Percentiles rank a stretch among this genome's conserved stretches.
Evolutionary conservation across 2,329 filamentous ascomycete genomes (phyloP).

Genomic region (Exophiala viscosa): DNA sequence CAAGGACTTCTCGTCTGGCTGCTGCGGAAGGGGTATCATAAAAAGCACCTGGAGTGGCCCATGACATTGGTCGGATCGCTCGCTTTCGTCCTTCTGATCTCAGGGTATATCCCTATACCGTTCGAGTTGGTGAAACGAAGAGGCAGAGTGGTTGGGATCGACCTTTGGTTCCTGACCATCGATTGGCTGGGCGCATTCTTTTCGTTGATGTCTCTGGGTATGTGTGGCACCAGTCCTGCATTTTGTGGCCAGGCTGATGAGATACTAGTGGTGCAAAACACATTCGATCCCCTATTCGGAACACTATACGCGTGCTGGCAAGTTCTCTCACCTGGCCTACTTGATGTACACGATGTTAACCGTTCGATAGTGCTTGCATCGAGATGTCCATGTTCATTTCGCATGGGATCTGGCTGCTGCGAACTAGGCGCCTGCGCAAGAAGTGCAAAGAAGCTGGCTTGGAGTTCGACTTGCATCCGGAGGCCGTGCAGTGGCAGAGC

Average conservation of each 20-base stretch:
- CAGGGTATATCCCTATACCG: not conserved
- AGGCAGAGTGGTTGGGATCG: not conserved
- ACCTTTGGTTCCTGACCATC: not conserved
- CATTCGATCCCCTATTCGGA: conserved; percentile 1
- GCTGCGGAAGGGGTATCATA: not conserved
- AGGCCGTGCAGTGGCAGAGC: not conserved
- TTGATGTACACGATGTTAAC: no score
- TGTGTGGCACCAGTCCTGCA: not conserved
- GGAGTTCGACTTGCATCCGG: not conserved
- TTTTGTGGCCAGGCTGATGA: not conserved
- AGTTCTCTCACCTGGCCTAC: no score
- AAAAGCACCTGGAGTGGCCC: not conserved
- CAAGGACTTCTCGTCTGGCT: not conserved
- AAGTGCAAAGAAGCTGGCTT: not conserved
- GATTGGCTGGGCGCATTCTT: conserved; percentile 1
- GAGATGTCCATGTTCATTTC: conserved; percentile 4
- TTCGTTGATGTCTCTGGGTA: conserved; percentile 1
- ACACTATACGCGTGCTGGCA: not conserved
- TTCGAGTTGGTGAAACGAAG: not conserved
- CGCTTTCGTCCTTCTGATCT: not conserved
- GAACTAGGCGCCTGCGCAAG: not conserved
- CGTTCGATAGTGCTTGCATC: not conserved
- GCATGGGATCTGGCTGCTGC: not conserved
- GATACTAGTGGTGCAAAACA: not conserved
- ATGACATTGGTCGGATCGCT: not conserved